A percentile compares a stretch with the other conserved stretches of the same genome.
Conservation (phyloP, 2,329 filamentous ascomycete genomes). For the Aspergillus oerlinghausenensis region DNA sequence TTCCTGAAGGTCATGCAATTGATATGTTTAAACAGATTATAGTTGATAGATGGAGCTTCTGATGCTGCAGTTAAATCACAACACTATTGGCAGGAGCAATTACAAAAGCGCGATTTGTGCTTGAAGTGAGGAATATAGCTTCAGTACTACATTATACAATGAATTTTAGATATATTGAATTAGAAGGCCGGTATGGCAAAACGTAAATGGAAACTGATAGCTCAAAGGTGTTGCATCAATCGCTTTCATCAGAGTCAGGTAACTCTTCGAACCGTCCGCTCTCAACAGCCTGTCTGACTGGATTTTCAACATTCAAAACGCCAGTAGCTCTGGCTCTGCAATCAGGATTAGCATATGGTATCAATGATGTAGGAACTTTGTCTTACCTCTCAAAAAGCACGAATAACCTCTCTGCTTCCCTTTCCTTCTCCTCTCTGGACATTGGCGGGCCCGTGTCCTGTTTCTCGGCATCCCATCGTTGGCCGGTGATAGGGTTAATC, state of each 20-base stretch:
- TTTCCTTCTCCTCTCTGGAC: slow-evolving; percentile 86
- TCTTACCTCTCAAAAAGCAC: slow-evolving; percentile 79
- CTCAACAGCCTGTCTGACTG: slow-evolving; percentile 64
- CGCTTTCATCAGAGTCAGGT: slow-evolving; percentile 47
- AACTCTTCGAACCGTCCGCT: slow-evolving; percentile 70
- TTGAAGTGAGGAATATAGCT: background rate
- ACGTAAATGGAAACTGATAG: background rate
- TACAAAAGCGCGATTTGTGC: background rate
- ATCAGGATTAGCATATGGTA: slow-evolving; percentile 3
- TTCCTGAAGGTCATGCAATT: background rate
- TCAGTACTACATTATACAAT: background rate
- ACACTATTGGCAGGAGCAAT: background rate
- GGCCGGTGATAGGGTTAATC: slow-evolving; percentile 83
- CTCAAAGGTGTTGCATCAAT: slow-evolving; percentile 12
- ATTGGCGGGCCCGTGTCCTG: slow-evolving; percentile 62
- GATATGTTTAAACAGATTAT: background rate
- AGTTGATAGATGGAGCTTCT: background rate
- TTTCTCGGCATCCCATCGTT: slow-evolving; percentile 67
- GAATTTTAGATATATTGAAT: background rate
- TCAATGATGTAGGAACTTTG: background rate
- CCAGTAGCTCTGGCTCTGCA: slow-evolving; percentile 65
- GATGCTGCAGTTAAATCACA: background rate
- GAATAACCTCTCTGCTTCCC: slow-evolving; percentile 84
- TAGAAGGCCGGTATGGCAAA: background rate
- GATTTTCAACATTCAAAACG: slow-evolving; percentile 73